A percentile compares a stretch with the other conserved stretches of the same genome.
These are phyloP conservation scores for Lonicera japonica DNA, from an alignment of 129 eudicot genomes.

Conservation along the genomic window DNA sequence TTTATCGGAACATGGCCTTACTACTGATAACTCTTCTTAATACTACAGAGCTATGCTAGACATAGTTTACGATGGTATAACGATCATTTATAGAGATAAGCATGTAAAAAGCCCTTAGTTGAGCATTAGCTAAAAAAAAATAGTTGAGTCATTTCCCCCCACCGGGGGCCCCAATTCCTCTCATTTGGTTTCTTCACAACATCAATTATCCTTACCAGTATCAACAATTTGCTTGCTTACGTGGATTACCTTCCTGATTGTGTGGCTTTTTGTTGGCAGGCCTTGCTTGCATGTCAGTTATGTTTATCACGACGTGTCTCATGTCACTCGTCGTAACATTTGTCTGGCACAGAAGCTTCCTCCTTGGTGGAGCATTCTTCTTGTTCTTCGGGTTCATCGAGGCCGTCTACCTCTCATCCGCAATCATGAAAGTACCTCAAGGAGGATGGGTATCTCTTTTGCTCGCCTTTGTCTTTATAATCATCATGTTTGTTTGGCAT, in stretches of 20 bases:
- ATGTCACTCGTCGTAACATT: constrained; percentile 68
- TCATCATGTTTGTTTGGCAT: constrained; percentile 80
- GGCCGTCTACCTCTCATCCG: constrained; percentile 58
- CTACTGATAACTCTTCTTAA: too few relatives aligned
- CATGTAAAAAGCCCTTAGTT: too few relatives aligned
- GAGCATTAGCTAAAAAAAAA: too few relatives aligned
- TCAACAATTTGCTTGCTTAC: too few relatives aligned
- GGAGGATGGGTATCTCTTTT: constrained; percentile 94
- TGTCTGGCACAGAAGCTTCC: constrained; percentile 64
- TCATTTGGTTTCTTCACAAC: too few relatives aligned
- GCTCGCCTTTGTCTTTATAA: constrained; percentile 54
- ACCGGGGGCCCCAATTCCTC: too few relatives aligned
- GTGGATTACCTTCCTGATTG: constrained; percentile 3
- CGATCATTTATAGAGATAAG: too few relatives aligned
- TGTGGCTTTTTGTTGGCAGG: constrained; percentile 43
- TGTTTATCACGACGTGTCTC: constrained; percentile 78
- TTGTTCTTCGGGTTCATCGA: constrained; percentile 59
- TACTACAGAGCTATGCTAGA: too few relatives aligned
- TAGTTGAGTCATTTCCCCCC: too few relatives aligned
- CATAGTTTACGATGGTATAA: too few relatives aligned
- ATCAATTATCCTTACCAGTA: too few relatives aligned
- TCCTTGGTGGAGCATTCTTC: constrained; percentile 47
- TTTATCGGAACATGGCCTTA: too few relatives aligned
- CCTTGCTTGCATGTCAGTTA: constrained; percentile 82
- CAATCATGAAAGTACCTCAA: constrained; percentile 72